Evolutionary conservation across 106 monocot species (phyloP).

Genomic region (Apostasia ramifera): DNA sequence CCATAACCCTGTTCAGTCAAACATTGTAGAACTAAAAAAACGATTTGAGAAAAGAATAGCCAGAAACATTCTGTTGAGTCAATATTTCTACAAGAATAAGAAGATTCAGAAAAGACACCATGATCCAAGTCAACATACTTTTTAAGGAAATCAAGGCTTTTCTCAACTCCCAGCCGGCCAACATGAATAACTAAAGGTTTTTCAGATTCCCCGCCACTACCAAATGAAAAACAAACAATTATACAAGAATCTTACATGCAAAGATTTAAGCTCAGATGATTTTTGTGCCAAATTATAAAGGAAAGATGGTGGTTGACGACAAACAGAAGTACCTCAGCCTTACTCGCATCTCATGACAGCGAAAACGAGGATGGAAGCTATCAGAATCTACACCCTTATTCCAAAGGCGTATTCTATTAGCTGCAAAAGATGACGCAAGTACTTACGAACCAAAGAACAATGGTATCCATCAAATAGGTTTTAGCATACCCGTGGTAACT

Average conservation of each 20-base stretch:
- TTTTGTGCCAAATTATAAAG: not conserved
- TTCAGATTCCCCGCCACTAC: constrained; percentile 79
- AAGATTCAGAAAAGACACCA: not conserved
- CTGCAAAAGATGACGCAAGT: constrained; percentile 21
- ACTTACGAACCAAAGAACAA: too few species aligned
- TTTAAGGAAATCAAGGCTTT: constrained; percentile 93
- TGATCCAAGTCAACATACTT: constrained; percentile 22
- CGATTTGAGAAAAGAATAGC: not conserved
- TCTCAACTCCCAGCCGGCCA: constrained; percentile 87
- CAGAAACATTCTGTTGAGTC: not conserved
- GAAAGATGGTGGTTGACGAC: too few species aligned
- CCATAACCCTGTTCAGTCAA: constrained; percentile 65
- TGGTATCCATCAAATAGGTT: too few species aligned
- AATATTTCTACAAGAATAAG: not conserved
- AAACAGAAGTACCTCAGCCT: constrained; percentile 48
- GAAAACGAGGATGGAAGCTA: constrained; percentile 70
- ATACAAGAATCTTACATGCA: not conserved
- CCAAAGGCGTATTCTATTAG: constrained; percentile 83
- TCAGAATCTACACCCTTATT: constrained; percentile 94
- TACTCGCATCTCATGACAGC: constrained; percentile 67
- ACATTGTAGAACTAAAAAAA: not conserved
- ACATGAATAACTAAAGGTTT: constrained; percentile 89
- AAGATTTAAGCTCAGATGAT: not conserved
- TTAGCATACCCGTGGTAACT: constrained; percentile 42
- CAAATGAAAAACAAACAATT: not conserved